These are phyloP conservation scores for Cryphonectria naterciae DNA, from an alignment of 2,329 filamentous ascomycete species.

Conservation along the genomic window DNA sequence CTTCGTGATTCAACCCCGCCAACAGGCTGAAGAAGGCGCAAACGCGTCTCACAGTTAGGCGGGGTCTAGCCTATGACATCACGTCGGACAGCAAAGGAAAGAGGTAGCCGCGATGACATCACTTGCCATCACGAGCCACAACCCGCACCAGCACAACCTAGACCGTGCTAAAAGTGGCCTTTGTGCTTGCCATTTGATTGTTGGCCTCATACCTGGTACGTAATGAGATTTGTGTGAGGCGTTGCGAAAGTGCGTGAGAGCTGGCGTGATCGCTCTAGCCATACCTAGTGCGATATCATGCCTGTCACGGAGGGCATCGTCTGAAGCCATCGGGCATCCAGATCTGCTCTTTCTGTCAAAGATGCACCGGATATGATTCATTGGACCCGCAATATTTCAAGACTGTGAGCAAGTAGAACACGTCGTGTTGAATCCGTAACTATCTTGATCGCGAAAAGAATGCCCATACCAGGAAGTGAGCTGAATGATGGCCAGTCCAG, in stretches of 20 bases:
- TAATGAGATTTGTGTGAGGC: background rate
- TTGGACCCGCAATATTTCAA: background rate
- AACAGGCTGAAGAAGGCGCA: background rate
- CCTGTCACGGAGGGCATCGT: background rate
- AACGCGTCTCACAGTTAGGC: background rate
- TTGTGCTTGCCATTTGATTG: background rate
- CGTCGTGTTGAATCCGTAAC: background rate
- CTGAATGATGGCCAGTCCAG: background rate
- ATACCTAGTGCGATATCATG: background rate
- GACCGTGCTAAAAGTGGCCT: background rate
- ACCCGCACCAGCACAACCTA: background rate
- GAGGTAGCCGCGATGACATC: conserved; percentile 5
- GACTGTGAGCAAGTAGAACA: background rate
- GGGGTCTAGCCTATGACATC: conserved; percentile 11
- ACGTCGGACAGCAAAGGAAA: conserved; percentile 7
- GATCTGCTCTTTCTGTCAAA: background rate
- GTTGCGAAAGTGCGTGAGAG: background rate
- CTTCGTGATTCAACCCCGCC: background rate
- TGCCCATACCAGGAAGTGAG: background rate
- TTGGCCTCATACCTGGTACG: background rate
- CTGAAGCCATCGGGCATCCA: background rate
- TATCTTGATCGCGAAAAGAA: background rate
- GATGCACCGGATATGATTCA: background rate
- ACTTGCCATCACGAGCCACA: conserved; percentile 2
- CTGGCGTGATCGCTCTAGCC: background rate